Percentiles rank a stretch among this genome's conserved stretches.
phyloP scores from a whole-genome alignment of 352 stramenopile genomes.

The Phytophthora gonapodyides region DNA sequence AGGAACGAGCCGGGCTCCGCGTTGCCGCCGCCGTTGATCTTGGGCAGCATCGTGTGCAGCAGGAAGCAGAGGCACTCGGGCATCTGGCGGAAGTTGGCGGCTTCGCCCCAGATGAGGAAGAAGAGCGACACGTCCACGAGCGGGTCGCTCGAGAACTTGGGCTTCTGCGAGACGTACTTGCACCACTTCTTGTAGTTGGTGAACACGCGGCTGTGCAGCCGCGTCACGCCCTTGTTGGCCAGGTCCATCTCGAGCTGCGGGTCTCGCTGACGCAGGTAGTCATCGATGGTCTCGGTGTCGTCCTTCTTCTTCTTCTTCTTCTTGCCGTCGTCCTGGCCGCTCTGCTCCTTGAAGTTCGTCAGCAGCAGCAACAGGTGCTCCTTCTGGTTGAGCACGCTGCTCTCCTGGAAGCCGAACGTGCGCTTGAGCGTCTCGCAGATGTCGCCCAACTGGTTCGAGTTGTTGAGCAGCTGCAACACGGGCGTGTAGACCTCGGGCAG shows the following conservation, averaged over 20 bases:
- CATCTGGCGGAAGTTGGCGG: constrained; percentile 82
- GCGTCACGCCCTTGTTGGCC: constrained; percentile 61
- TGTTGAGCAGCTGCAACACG: constrained; percentile 62
- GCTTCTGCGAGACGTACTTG: constrained; percentile 81
- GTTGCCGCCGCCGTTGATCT: constrained; percentile 50
- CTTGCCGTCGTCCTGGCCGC: constrained; percentile 46
- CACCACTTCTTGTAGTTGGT: constrained; percentile 89
- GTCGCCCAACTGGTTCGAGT: constrained; percentile 53
- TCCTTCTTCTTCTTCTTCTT: constrained; percentile 49
- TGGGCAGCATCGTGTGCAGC: constrained; percentile 74
- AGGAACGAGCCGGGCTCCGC: constrained; percentile 72
- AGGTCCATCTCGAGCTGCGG: constrained; percentile 74
- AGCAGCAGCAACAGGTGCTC: constrained; percentile 77
- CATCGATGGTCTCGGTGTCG: constrained; percentile 38
- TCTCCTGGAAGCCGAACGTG: constrained; percentile 96
- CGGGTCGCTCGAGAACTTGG: constrained; percentile 73
- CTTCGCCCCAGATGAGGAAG: constrained; percentile 87
- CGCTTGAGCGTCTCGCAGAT: constrained; percentile 93
- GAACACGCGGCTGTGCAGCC: constrained; percentile 73
- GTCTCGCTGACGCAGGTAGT: constrained; percentile 55
- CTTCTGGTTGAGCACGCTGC: constrained; percentile 75
- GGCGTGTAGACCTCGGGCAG: constrained; percentile 67
- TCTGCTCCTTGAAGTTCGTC: constrained; percentile 82
- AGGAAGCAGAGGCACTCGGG: constrained; percentile 83
- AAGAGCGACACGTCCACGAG: constrained; percentile 80